These are phyloP conservation scores for Cercospora berteroae DNA, from an alignment of 2,329 filamentous ascomycete species.

Conservation along the genomic window DNA sequence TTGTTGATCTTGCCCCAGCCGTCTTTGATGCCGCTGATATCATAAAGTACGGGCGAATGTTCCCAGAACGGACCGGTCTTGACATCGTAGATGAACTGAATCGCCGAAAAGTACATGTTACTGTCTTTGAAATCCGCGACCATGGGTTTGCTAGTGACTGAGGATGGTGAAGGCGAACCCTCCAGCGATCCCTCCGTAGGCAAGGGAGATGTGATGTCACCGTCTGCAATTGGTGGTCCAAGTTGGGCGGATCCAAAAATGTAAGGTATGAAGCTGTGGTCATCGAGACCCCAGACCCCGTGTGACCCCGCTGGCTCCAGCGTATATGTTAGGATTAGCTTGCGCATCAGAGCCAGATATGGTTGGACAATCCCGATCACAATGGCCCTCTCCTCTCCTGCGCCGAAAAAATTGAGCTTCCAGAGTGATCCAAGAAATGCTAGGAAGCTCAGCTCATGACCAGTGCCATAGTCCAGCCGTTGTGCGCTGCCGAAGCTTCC, in stretches of 20 bases:
- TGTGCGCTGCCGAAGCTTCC: slow-evolving; percentile 86
- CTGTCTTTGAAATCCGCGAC: slow-evolving; percentile 43
- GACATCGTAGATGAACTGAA: slow-evolving; percentile 96
- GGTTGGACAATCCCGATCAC: slow-evolving; percentile 80
- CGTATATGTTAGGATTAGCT: slow-evolving; percentile 83
- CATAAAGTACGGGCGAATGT: slow-evolving; percentile 89
- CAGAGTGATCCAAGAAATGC: slow-evolving; percentile 87
- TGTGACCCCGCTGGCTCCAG: slow-evolving; percentile 94
- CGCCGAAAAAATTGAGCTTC: slow-evolving; percentile 78
- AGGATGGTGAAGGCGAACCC: slow-evolving; percentile 64
- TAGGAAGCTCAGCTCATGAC: slow-evolving; percentile 91
- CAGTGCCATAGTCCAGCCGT: slow-evolving; percentile 90
- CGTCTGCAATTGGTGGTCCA: slow-evolving; percentile 67
- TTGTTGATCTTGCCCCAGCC: slow-evolving; percentile 98
- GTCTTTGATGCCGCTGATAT: slow-evolving; percentile 82
- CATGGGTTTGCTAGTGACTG: slow-evolving; percentile 53
- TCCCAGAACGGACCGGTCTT: slow-evolving; percentile 94
- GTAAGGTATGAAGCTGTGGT: slow-evolving; percentile 91
- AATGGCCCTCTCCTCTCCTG: slow-evolving; percentile 71
- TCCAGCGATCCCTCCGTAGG: slow-evolving; percentile 76
- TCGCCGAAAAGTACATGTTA: slow-evolving; percentile 85
- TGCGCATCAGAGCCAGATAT: slow-evolving; percentile 78
- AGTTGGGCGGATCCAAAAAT: slow-evolving; percentile 93
- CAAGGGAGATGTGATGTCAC: slow-evolving; percentile 52
- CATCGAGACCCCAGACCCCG: slow-evolving; percentile 97